These are phyloP conservation scores for Backusella luteola DNA, from an alignment of 192 early-diverging fungal species.

Conservation along the genomic window DNA sequence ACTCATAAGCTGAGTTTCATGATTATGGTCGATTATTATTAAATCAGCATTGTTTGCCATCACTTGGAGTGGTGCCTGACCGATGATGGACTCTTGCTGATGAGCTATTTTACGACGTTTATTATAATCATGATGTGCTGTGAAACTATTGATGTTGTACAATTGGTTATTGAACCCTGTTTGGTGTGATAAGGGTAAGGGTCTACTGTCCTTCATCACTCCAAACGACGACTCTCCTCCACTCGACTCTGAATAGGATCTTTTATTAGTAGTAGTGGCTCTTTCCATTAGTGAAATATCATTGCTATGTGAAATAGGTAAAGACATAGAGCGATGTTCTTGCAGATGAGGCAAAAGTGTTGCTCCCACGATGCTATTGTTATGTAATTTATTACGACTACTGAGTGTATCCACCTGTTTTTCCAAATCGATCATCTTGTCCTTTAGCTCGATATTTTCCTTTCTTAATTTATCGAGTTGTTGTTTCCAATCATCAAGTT, in stretches of 20 bases:
- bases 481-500: conserved; percentile 40
- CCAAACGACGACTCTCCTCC: background rate
- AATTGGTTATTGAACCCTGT: conserved; percentile 2
- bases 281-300: background rate
- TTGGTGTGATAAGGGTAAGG: background rate
- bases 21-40: background rate
- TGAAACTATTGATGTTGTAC: background rate
- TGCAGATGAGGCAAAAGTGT: background rate
- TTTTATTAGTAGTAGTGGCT: background rate
- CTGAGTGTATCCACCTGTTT: background rate
- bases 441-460: conserved; percentile 21
- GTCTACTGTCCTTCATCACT: background rate
- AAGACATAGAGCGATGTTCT: background rate
- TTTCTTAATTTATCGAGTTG: conserved; percentile 20
- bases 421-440: conserved; percentile 3
- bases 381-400: background rate
- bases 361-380: background rate
- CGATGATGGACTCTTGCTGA: background rate
- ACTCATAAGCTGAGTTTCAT: background rate
- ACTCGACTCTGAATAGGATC: background rate
- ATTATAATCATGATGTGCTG: background rate
- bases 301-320: background rate
- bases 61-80: background rate
- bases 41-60: background rate
- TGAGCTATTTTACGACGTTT: background rate